Base-by-base conservation (phyloP, 2,329 filamentous ascomycete species). In the Bipolaris gigantea region DNA sequence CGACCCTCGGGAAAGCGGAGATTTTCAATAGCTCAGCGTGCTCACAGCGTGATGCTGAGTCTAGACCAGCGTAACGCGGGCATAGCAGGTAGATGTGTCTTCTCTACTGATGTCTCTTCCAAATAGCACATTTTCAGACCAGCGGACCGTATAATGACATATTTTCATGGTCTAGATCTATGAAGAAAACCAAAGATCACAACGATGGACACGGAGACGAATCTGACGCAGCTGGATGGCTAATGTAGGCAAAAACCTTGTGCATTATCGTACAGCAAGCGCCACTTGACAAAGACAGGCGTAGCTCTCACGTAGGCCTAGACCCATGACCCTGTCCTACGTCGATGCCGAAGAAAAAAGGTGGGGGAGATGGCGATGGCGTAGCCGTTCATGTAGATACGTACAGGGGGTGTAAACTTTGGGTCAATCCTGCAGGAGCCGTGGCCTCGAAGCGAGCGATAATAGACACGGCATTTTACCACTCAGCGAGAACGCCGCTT, bases 221-320 rank as follows among this genome's bases (percentile, higher is more conserved):
- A 27, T 19, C 13, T 27, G 40, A 27, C 40, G 40, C 34, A 9
- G 19, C 23, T 35, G 30, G 42, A 13, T 23, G 11, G 13, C 19
- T 36, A 23, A 16, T n/a, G 19, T 18, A 8, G 11, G 38, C 40
- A 48, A 18, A 34, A 23, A 38, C 40, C 35, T 41, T 45, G 49
- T 48, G 43, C 16, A 11, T 25, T 13, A 16, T 51, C 46, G 32
- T 47, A 46, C 33, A 42, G 47, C 38, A 40, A 30, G n/a, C 48
- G 23, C 42, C 18, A 38, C 23, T 32, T 35, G 16, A 36, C 7
- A n/a, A n/a, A 13, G 19, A 23, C n/a, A 11, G 19, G 27, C 8
- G 18, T 19, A 32, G 1, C 15, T 10, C 16, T 21, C 13, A 2
- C 25, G 30, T 41, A 16, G 21, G 15, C 16, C 33, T 25, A 9